A percentile compares a stretch with the other conserved stretches of the same genome.
Evolutionary conservation across 1,284 basidiomycete genomes (phyloP).

Genomic region (Ceratobasidium sp.): DNA sequence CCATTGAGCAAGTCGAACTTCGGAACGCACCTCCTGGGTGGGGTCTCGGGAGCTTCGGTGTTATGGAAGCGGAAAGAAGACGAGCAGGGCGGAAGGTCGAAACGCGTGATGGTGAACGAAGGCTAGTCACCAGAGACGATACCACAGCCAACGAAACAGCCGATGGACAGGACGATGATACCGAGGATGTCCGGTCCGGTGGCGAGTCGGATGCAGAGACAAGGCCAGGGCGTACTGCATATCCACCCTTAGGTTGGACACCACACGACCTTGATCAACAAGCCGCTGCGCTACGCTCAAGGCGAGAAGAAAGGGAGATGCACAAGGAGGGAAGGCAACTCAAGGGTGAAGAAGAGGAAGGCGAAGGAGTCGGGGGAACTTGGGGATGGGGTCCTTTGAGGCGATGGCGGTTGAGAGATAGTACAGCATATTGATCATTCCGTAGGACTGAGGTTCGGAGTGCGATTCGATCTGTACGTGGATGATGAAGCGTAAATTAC

Average conservation of each 20-base stretch:
- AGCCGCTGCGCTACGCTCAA: conserved; percentile 11
- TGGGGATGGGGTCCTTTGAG: conserved; percentile 81
- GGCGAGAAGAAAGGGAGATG: conserved; percentile 41
- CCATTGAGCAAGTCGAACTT: conserved; percentile 65
- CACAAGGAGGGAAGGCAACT: conserved; percentile 47
- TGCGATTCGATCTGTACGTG: not conserved
- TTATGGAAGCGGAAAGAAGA: conserved; percentile 56
- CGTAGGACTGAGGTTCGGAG: not conserved
- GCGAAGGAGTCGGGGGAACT: conserved; percentile 50
- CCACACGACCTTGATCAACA: conserved; percentile 14
- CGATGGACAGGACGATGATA: conserved; percentile 43
- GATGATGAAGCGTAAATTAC: too few relatives aligned
- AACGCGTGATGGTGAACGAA: conserved; percentile 47
- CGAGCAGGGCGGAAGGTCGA: conserved; percentile 48
- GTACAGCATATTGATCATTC: conserved; percentile 62
- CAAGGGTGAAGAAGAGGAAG: conserved; percentile 20
- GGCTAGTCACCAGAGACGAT: conserved; percentile 43
- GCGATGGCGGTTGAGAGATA: conserved; percentile 73
- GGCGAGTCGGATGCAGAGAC: conserved; percentile 39
- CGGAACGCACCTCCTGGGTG: conserved; percentile 61
- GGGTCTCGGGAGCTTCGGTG: conserved; percentile 73
- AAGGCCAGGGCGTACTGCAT: conserved; percentile 4
- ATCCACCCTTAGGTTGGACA: conserved; percentile 26
- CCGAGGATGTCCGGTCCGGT: conserved; percentile 43
- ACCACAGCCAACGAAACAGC: conserved; percentile 38